phyloP scores from a whole-genome alignment of 1,284 basidiomycete genomes.

The Cutaneotrichosporon sp. region DNA sequence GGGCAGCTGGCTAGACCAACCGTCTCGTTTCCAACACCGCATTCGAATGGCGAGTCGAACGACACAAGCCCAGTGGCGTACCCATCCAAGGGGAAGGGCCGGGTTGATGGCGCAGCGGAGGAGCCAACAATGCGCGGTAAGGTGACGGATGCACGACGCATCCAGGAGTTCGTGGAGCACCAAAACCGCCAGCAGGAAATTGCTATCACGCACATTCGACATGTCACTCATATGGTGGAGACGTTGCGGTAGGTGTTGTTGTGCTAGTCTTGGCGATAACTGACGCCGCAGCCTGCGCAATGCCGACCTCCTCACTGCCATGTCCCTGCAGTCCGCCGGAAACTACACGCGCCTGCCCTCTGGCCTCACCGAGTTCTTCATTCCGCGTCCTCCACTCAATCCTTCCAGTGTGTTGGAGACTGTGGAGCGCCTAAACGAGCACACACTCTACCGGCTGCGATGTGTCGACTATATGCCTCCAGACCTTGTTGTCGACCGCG shows the following conservation, averaged over 20 bases:
- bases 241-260: slow-evolving; percentile 29
- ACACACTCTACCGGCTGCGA: slow-evolving; percentile 37
- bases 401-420: slow-evolving; percentile 28
- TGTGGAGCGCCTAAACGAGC: slow-evolving; percentile 33
- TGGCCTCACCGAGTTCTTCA: slow-evolving; percentile 30
- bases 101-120: slow-evolving; percentile 5
- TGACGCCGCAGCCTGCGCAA: slow-evolving; percentile 32
- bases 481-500: slow-evolving; percentile 32
- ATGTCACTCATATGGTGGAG: slow-evolving; percentile 33
- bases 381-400: slow-evolving; percentile 29
- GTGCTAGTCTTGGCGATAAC: neutral
- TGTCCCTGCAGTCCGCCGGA: slow-evolving; percentile 30
- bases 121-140: slow-evolving; percentile 24
- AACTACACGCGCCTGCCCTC: slow-evolving; percentile 37
- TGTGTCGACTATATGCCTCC: slow-evolving; percentile 42
- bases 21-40: slow-evolving; percentile 40
- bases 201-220: slow-evolving; percentile 34
- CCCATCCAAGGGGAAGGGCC: slow-evolving; percentile 25
- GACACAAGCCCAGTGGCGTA: slow-evolving; percentile 28
- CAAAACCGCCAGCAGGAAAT: slow-evolving; percentile 42
- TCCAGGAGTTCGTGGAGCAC: slow-evolving; percentile 40
- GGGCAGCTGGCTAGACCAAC: neutral
- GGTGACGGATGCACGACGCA: slow-evolving; percentile 41
- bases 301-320: slow-evolving; percentile 41
- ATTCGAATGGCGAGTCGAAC: slow-evolving; percentile 34